phyloP scores from a whole-genome alignment of 345 rosid species.

The Streptanthus diversifolius region DNA sequence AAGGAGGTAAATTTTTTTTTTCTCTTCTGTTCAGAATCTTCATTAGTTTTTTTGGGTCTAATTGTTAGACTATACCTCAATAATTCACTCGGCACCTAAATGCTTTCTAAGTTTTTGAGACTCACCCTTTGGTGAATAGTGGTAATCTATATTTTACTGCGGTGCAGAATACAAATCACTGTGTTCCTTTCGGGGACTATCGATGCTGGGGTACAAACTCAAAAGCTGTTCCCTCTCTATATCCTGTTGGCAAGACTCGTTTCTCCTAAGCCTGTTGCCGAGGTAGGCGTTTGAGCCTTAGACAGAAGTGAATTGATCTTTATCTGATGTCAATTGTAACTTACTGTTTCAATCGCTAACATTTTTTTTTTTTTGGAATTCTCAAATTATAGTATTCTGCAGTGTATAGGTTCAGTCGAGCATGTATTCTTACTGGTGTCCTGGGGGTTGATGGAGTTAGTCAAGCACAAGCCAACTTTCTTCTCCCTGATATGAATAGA shows the following conservation, averaged over 20 bases:
- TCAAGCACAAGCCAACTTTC: slow-evolving; percentile 67
- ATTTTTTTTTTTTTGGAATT: slow-evolving; percentile 28
- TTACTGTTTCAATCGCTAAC: slow-evolving; percentile 23
- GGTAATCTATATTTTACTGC: neutral
- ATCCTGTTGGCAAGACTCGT: slow-evolving; percentile 73
- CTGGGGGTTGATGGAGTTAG: slow-evolving; percentile 62
- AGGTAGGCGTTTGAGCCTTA: slow-evolving; percentile 46
- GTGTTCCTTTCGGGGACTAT: slow-evolving; percentile 51
- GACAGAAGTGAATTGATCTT: neutral
- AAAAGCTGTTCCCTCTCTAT: slow-evolving; percentile 66
- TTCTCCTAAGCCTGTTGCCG: slow-evolving; percentile 48
- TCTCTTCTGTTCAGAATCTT: neutral
- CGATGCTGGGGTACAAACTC: slow-evolving; percentile 53
- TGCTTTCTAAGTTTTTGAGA: neutral
- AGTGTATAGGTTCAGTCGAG: slow-evolving; percentile 79
- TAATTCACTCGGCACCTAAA: neutral
- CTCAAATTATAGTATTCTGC: slow-evolving; percentile 74
- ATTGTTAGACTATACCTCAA: neutral
- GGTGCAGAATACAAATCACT: slow-evolving; percentile 71
- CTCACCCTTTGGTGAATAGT: neutral
- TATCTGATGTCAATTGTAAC: neutral
- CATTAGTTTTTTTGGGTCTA: neutral
- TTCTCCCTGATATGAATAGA: slow-evolving; percentile 81
- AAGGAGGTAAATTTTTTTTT: slow-evolving; percentile 48
- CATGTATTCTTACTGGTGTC: slow-evolving; percentile 68